These are phyloP conservation scores for Elaeis guineensis DNA, from an alignment of 176 grass and related monocot genomes.

Conservation along the genomic window DNA sequence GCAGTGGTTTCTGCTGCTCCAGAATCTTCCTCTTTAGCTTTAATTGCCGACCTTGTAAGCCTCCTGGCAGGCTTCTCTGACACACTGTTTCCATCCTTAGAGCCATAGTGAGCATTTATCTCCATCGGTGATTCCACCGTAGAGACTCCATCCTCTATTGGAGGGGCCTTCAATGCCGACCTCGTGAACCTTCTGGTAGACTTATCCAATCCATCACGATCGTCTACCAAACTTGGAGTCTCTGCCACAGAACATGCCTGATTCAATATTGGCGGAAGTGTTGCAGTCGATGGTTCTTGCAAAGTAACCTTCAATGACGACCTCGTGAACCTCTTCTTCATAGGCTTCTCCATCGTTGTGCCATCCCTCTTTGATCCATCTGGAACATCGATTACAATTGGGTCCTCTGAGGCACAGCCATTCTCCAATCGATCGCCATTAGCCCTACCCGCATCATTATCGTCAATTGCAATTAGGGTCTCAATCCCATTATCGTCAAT, in stretches of 20 bases:
- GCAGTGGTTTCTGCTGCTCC: neutral
- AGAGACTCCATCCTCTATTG: slow-evolving; percentile 19
- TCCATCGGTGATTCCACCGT: neutral
- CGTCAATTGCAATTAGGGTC: neutral
- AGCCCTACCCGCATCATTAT: neutral
- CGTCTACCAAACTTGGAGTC: neutral
- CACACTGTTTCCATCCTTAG: neutral
- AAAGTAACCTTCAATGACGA: neutral
- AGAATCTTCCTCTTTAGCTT: slow-evolving; percentile 21
- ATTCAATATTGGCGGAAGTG: neutral
- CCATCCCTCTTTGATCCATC: neutral
- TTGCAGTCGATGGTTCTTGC: neutral
- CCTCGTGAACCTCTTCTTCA: neutral
- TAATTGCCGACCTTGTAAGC: slow-evolving; percentile 47
- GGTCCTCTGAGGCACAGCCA: neutral
- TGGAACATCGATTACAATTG: neutral
- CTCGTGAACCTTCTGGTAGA: slow-evolving; percentile 35
- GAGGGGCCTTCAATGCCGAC: slow-evolving; percentile 24
- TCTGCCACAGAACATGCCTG: neutral
- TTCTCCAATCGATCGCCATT: neutral
- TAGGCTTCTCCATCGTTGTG: neutral
- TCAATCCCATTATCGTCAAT: neutral
- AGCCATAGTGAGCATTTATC: slow-evolving; percentile 13
- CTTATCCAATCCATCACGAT: slow-evolving; percentile 1
- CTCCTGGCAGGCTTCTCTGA: slow-evolving; percentile 22